A percentile compares a stretch with the other conserved stretches of the same genome.
Conservation (phyloP, 2,329 filamentous ascomycete species). For the Myriosclerotinia duriaeana region DNA sequence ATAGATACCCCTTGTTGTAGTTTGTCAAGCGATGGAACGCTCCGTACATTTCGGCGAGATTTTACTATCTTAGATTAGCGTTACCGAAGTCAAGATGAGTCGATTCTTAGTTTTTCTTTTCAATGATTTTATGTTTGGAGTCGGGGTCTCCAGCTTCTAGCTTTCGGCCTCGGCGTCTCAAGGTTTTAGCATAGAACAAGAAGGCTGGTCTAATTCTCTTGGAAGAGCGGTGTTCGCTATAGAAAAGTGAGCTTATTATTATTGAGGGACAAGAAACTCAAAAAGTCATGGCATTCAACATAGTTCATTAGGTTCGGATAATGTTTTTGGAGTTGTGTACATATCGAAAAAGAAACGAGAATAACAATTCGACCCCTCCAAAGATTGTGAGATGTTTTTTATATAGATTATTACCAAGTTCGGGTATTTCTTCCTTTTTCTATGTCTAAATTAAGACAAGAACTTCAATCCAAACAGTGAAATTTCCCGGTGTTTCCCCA, state of each 20-base stretch:
- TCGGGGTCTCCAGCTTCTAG: neutral
- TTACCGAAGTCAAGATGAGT: neutral
- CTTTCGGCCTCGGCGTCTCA: neutral
- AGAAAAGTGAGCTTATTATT: neutral
- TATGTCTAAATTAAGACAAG: neutral
- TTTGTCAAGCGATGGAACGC: neutral
- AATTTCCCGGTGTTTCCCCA: constrained; percentile 16
- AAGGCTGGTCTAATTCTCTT: neutral
- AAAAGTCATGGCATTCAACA: neutral
- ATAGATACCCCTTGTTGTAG: neutral
- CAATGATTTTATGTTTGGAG: neutral
- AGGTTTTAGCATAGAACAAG: neutral
- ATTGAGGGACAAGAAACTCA: neutral
- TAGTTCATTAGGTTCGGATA: neutral
- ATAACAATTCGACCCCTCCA: neutral
- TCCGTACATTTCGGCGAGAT: neutral
- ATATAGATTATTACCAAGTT: neutral
- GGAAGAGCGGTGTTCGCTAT: neutral
- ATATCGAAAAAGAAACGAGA: neutral
- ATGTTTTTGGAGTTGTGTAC: neutral
- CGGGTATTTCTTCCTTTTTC: neutral
- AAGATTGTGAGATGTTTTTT: neutral
- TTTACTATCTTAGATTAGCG: neutral
- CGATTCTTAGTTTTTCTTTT: no score
- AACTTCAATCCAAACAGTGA: neutral